phyloP scores from a whole-genome alignment of 2,329 filamentous ascomycete genomes.

The Diplocarpon mali region DNA sequence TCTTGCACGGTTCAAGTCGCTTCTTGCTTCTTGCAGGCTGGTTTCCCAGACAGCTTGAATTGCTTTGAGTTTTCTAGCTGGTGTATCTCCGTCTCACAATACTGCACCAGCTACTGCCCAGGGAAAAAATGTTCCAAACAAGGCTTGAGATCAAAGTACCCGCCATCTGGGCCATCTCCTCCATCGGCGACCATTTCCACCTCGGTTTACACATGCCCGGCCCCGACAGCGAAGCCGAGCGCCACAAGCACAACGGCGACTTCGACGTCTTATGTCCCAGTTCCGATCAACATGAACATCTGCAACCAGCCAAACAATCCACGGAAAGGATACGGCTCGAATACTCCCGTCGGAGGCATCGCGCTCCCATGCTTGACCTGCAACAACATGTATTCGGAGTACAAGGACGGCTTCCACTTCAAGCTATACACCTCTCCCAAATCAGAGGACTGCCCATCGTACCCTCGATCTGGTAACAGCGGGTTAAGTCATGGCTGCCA shows the following conservation, averaged over 20 bases:
- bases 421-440: conserved; percentile 40
- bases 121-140: conserved; percentile 31
- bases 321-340: conserved; percentile 55
- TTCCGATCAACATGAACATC: conserved; percentile 36
- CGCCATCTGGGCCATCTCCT: conserved; percentile 29
- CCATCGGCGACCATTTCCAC: conserved; percentile 32
- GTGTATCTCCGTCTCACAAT: conserved; percentile 36
- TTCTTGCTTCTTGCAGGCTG: conserved; percentile 41
- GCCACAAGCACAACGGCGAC: conserved; percentile 24
- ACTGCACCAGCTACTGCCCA: conserved; percentile 33
- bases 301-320: conserved; percentile 43
- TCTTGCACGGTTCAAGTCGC: conserved; percentile 35
- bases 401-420: conserved; percentile 32
- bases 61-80: conserved; percentile 41
- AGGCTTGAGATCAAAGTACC: conserved; percentile 32
- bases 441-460: conserved; percentile 34
- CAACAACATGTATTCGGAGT: conserved; percentile 39
- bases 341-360: conserved; percentile 43
- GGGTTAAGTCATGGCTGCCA: conserved; percentile 33
- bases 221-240: conserved; percentile 23
- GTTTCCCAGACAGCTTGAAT: conserved; percentile 37
- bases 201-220: conserved; percentile 27
- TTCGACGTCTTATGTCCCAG: conserved; percentile 31
- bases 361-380: conserved; percentile 41
- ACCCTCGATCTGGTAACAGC: conserved; percentile 28